These are phyloP conservation scores for Apiospora rasikravindrae DNA, from an alignment of 2,329 filamentous ascomycete genomes.

Conservation along the genomic window DNA sequence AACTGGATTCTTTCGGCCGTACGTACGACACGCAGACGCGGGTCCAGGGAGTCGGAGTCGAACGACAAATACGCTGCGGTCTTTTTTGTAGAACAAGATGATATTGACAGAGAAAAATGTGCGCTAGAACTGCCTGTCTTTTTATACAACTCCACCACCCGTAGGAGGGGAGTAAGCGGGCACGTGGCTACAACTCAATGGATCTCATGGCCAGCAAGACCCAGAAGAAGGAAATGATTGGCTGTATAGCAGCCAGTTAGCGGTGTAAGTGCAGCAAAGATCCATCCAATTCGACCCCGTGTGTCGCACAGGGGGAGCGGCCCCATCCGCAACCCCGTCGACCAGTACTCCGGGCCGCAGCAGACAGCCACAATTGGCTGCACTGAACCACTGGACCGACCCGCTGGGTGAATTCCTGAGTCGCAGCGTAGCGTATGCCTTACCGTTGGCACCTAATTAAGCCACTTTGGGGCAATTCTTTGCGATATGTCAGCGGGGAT, in stretches of 20 bases:
- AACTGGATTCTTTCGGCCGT: background rate
- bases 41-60: background rate
- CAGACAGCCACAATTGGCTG: slow-evolving; percentile 8
- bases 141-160: slow-evolving; percentile 28
- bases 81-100: slow-evolving; percentile 13
- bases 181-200: slow-evolving; percentile 32
- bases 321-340: slow-evolving; percentile 10
- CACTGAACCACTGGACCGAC: background rate
- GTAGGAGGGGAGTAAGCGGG: slow-evolving; percentile 24
- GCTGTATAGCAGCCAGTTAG: slow-evolving; percentile 23
- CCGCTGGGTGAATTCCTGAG: slow-evolving; percentile 3
- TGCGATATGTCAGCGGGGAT: background rate
- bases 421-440: background rate
- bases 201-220: slow-evolving; percentile 24
- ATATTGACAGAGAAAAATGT: slow-evolving; percentile 22
- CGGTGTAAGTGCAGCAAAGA: slow-evolving; percentile 24
- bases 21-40: background rate
- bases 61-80: background rate
- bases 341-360: slow-evolving; percentile 10
- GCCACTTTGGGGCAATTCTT: slow-evolving; percentile 2
- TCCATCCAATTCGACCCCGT: slow-evolving; percentile 27
- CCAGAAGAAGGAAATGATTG: slow-evolving; percentile 29
- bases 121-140: slow-evolving; percentile 28
- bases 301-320: slow-evolving; percentile 27
- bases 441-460: slow-evolving; percentile 14